Evolutionary conservation across 129 eudicot genomes (phyloP).

Genomic region (Glebionis coronaria): DNA sequence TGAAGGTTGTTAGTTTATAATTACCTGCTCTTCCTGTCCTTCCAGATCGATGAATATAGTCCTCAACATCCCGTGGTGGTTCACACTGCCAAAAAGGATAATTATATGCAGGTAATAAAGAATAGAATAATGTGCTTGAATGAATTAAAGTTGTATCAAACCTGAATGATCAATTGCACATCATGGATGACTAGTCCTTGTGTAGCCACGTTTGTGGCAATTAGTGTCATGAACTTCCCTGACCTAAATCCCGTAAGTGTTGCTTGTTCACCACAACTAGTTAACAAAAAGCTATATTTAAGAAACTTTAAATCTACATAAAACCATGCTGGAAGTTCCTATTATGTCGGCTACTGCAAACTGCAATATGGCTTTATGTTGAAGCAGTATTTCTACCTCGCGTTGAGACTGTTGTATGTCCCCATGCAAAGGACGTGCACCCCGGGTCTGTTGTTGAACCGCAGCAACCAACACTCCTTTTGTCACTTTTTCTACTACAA

Average conservation of each 20-base stretch:
- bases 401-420: slow-evolving; percentile 93
- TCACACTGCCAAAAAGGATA: slow-evolving; percentile 53
- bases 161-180: too few species aligned
- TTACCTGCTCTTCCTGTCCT: slow-evolving; percentile 95
- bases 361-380: neutral
- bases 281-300: neutral
- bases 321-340: neutral
- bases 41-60: slow-evolving; percentile 92
- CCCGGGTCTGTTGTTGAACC: too few species aligned
- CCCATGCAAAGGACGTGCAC: slow-evolving; percentile 93
- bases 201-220: slow-evolving; percentile 95
- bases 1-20: neutral
- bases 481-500: too few species aligned
- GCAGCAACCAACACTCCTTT: too few species aligned
- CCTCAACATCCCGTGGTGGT: slow-evolving; percentile 97
- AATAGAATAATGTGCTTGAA: neutral
- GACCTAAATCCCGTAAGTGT: slow-evolving; percentile 83
- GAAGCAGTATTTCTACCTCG: slow-evolving; percentile 46
- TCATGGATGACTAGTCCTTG: slow-evolving; percentile 82
- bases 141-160: neutral
- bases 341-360: neutral
- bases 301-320: too few species aligned
- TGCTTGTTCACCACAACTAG: slow-evolving; percentile 30
- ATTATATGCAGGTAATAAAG: neutral
- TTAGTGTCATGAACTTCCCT: slow-evolving; percentile 75